phyloP scores from a whole-genome alignment of 768 basidiomycete species.

The Amanita pseudoporphyria region DNA sequence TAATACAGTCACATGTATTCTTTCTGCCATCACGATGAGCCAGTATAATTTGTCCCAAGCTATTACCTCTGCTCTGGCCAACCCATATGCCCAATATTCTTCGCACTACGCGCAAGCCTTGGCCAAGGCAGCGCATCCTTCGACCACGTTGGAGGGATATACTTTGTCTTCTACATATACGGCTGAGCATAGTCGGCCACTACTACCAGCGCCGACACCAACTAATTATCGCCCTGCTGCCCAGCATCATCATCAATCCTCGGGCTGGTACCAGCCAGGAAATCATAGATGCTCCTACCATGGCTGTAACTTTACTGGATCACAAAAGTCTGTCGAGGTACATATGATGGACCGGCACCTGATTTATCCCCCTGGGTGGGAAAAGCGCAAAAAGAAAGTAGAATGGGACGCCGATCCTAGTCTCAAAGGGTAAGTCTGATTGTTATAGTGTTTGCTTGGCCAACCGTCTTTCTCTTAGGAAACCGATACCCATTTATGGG shows the following conservation, averaged over 20 bases:
- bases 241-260: neutral
- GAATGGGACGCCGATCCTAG: slow-evolving; percentile 82
- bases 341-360: slow-evolving; percentile 92
- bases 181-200: neutral
- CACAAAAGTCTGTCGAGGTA: slow-evolving; percentile 58
- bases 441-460: slow-evolving; percentile 1
- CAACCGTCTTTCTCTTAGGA: slow-evolving; percentile 29
- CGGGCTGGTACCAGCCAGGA: slow-evolving; percentile 57
- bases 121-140: slow-evolving; percentile 20
- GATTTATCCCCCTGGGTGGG: slow-evolving; percentile 70
- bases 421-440: slow-evolving; percentile 53
- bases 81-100: slow-evolving; percentile 25
- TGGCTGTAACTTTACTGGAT: slow-evolving; percentile 62
- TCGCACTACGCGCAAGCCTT: slow-evolving; percentile 52
- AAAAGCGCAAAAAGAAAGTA: slow-evolving; percentile 33
- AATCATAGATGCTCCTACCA: slow-evolving; percentile 47
- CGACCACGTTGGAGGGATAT: slow-evolving; percentile 17
- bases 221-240: neutral
- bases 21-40: slow-evolving; percentile 6
- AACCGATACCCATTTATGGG: slow-evolving; percentile 67
- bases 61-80: neutral
- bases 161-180: slow-evolving; percentile 10
- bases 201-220: neutral
- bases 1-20: slow-evolving; percentile 9
- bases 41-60: slow-evolving; percentile 1